Base-by-base conservation (phyloP, 2,329 filamentous ascomycete genomes). In the Sporothrix euskadiensis region DNA sequence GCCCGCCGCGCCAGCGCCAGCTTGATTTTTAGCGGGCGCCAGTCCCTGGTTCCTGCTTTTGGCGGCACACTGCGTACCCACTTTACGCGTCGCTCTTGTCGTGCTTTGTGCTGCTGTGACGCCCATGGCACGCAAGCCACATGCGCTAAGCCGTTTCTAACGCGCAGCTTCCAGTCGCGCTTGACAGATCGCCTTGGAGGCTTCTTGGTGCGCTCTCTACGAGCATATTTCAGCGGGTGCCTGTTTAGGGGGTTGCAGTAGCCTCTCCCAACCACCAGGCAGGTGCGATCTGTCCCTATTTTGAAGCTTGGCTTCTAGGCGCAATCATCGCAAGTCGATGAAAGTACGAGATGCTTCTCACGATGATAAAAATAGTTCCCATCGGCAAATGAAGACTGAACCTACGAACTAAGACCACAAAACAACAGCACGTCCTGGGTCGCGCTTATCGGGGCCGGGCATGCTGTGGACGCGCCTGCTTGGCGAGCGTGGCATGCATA, bases 11-110 rank as follows among this genome's bases (percentile, higher is more conserved):
- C 59, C 59, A 65, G 16, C 52, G n/a, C 52, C 52, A 54, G 14
- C 54, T 56, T 54, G 52, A 32, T 56, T 19, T 49, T 44, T 44
- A 44, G 35, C n/a, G 44, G 59, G 35, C 39, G 39, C 39, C n/a
- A 30, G 22, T 35, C 47, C 47, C 26, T 47, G n/a, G 54, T 61
- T 61, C 56, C 69, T 71, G 57, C 56, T 54, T 71, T 63, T 41
- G 54, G 54, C 22, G 30, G 56, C 22, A 22, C 44, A 41, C 61
- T 30, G 39, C 14, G 30, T 61, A 47, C 14, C 73, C 73, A 73
- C 69, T 74, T 66, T 73, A 73, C 72, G 72, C 72, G 72, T 73
- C 57, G 56, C 66, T 59, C n/a, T 7, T 49, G 14, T 47, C 44
- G 44, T 49, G 16, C 44, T 49, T 49, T 19, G 44, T 47, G 35